These are phyloP conservation scores for Malus asiatica DNA, from an alignment of 306 rosid species.

Conservation along the genomic window DNA sequence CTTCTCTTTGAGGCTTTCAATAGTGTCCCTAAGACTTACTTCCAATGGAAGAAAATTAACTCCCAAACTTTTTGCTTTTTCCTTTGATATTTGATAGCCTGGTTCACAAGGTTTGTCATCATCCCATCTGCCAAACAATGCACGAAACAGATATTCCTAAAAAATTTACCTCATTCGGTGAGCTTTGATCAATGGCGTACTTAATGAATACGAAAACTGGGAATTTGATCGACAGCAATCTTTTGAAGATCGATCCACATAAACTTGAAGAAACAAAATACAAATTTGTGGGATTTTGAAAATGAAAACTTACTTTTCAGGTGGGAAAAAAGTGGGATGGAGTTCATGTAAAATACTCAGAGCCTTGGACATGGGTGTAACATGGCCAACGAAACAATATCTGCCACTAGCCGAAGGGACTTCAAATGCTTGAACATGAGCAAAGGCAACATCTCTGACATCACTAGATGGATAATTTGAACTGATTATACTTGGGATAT, in stretches of 20 bases:
- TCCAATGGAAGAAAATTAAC: slow-evolving; percentile 13
- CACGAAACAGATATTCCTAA: background rate
- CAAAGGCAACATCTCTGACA: slow-evolving; percentile 24
- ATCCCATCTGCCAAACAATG: slow-evolving; percentile 5
- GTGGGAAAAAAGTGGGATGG: background rate
- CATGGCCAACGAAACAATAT: slow-evolving; percentile 13
- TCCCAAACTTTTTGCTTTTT: slow-evolving; percentile 15
- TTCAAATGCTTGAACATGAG: slow-evolving; percentile 24
- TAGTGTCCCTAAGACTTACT: slow-evolving; percentile 14
- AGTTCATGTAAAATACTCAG: slow-evolving; percentile 1
- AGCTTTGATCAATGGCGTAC: background rate
- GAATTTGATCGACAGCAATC: background rate
- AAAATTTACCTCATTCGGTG: background rate
- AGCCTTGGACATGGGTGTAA: background rate
- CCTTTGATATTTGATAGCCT: background rate
- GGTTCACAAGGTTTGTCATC: background rate
- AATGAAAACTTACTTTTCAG: slow-evolving; percentile 4
- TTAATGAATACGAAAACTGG: background rate
- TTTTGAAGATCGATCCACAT: background rate
- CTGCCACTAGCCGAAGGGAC: slow-evolving; percentile 20
- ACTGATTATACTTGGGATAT: background rate
- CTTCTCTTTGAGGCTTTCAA: slow-evolving; percentile 21
- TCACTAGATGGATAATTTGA: background rate
- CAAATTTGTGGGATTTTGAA: background rate
- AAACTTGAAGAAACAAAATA: background rate